These are phyloP conservation scores for Cephalotrichum gorgonifer DNA, from an alignment of 2,329 filamentous ascomycete genomes.

Conservation along the genomic window DNA sequence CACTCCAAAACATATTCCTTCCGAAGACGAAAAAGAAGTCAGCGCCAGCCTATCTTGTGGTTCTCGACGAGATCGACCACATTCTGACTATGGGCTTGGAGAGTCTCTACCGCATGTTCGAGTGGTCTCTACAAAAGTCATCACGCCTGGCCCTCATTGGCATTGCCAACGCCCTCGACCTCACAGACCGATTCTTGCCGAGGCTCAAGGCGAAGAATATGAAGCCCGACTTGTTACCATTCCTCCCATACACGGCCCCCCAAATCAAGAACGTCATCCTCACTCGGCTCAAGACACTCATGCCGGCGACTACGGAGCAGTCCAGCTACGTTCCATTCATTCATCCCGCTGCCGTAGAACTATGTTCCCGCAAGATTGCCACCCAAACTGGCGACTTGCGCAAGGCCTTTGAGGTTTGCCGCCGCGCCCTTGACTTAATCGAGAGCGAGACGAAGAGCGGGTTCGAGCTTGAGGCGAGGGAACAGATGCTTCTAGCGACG, in stretches of 20 bases:
- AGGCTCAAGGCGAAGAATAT: conserved; percentile 87
- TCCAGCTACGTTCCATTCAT: conserved; percentile 70
- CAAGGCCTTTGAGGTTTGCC: conserved; percentile 91
- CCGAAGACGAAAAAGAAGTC: conserved; percentile 48
- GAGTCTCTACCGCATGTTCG: conserved; percentile 86
- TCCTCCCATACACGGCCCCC: conserved; percentile 79
- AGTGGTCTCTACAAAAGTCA: conserved; percentile 78
- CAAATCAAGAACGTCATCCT: conserved; percentile 87
- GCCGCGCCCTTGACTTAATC: conserved; percentile 77
- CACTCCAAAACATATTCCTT: conserved; percentile 62
- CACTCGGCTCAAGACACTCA: conserved; percentile 65
- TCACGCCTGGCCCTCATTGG: conserved; percentile 79
- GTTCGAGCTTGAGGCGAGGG: conserved; percentile 52
- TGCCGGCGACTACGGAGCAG: conserved; percentile 43
- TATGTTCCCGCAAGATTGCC: conserved; percentile 90
- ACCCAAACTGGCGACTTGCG: conserved; percentile 89
- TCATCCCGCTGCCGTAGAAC: conserved; percentile 84
- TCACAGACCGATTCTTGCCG: conserved; percentile 90
- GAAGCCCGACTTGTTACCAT: conserved; percentile 80
- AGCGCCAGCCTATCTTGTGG: conserved; percentile 62
- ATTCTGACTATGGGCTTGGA: conserved; percentile 82
- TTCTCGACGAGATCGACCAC: conserved; percentile 91
- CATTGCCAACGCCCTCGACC: conserved; percentile 90
- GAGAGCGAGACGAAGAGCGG: conserved; percentile 74
- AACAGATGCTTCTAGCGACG: conserved; percentile 46